Base-by-base conservation (phyloP, 2,329 filamentous ascomycete species). In the Aspergillus thermomutatus region DNA sequence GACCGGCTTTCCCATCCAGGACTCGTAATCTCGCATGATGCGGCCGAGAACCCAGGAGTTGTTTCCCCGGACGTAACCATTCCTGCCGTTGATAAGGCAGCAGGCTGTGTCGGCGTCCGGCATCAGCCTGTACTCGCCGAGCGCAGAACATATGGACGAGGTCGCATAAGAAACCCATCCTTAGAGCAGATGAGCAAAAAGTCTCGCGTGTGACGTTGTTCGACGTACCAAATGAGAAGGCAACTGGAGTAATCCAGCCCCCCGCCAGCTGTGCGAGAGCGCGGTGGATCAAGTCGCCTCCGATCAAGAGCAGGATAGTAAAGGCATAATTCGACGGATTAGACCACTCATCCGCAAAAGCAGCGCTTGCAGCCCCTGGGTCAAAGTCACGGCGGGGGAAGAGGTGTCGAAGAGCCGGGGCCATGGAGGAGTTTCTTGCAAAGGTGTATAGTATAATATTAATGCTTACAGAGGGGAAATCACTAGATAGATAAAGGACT, bases 41-140 rank as follows among this genome's bases (percentile, higher is more conserved):
- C 78, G 67, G 0, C 76, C 77, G 9, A 81, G 61, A 4, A 80
- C 64, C 77, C 77, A 81, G 21, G 64, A 71, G 11, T 66, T 65
- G 53, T 80, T 80, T 3, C 70, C 65, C 1, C 75, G 68, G 4
- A 64, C 62, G 56, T 75, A 74, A 1, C 77, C 73, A 17, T 61
- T 74, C 21, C 66, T 60, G 5, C 61, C 63, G 56, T 77, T 77
- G 50, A 78, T 72, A 19, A 79, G 69, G 5, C 49, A 55, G 49
- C 55, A 58, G 3, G 51, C 28, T 66, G 60, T 79, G 72, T 52
- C 76, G 59, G 31, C 61, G 52, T 7, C 49, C 1, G 75, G 76
- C 63, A 76, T 69, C 14, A 76, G 61, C 45, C 59, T 62, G 59
- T 69, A 67, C 31, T 73, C 70, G 3, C 74, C 71, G 17, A 74